Percentiles rank a stretch among this genome's conserved stretches.
Evolutionary conservation across 768 basidiomycete species (phyloP).

Genomic region (Leccinellum rugosiceps): DNA sequence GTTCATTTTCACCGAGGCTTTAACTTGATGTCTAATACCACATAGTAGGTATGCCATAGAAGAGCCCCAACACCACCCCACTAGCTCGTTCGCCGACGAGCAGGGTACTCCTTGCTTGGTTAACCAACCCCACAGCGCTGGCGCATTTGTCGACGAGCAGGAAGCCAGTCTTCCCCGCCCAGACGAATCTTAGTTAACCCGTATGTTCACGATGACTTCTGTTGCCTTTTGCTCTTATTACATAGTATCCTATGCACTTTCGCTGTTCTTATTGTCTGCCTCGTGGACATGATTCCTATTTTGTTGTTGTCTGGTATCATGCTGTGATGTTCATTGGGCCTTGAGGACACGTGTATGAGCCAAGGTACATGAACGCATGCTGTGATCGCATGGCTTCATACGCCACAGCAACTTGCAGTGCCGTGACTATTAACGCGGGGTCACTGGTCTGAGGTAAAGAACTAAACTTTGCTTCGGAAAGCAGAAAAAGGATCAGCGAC

Average conservation of each 20-base stretch:
- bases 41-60: constrained; percentile 12
- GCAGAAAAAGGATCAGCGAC: constrained; percentile 7
- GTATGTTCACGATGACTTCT: neutral
- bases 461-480: neutral
- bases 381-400: constrained; percentile 14
- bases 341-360: constrained; percentile 1
- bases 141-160: neutral
- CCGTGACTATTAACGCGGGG: constrained; percentile 12
- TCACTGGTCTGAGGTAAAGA: neutral
- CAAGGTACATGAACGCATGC: constrained; percentile 23
- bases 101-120: neutral
- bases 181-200: constrained; percentile 9
- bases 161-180: neutral
- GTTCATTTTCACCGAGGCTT: constrained; percentile 8
- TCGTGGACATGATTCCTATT: neutral
- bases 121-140: constrained; percentile 1
- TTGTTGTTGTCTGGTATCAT: neutral
- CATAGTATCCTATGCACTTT: constrained; percentile 3
- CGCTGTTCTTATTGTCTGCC: neutral
- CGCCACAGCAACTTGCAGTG: constrained; percentile 3
- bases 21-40: constrained; percentile 10
- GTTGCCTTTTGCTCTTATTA: neutral
- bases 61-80: neutral
- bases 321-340: neutral
- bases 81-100: neutral